phyloP scores from a whole-genome alignment of 2,329 filamentous ascomycete genomes.

The Nannizzia gypsea region DNA sequence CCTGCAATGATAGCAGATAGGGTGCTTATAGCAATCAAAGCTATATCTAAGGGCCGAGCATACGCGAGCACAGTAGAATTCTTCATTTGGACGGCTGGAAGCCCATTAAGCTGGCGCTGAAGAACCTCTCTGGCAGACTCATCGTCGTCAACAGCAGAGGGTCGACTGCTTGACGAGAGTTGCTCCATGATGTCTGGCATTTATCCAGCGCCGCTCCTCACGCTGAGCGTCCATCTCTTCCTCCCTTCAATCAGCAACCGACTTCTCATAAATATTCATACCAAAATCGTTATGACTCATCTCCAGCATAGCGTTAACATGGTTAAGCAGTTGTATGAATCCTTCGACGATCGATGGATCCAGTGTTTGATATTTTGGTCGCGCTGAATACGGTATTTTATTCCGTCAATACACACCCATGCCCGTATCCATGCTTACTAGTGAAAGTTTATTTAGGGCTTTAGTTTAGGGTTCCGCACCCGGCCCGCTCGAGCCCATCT shows the following conservation, averaged over 20 bases:
- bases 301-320: not conserved
- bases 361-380: not conserved
- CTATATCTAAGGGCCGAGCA: conserved; percentile 1
- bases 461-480: not conserved
- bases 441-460: not conserved
- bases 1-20: conserved; percentile 5
- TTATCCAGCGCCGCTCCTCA: not conserved
- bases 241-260: not conserved
- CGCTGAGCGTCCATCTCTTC: not conserved
- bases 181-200: not conserved
- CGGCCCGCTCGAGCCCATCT: not conserved
- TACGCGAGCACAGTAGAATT: conserved; percentile 2
- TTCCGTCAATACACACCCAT: not conserved
- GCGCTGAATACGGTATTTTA: too few relatives aligned
- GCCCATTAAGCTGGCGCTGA: conserved; percentile 2
- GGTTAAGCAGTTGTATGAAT: too few relatives aligned
- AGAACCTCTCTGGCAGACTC: not conserved
- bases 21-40: conserved; percentile 4
- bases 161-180: not conserved
- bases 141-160: not conserved
- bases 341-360: not conserved
- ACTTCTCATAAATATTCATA: not conserved
- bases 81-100: not conserved
- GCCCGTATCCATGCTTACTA: not conserved
- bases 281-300: not conserved